phyloP scores from a whole-genome alignment of 169 alveolate species.

The Plasmodium malariae region DNA sequence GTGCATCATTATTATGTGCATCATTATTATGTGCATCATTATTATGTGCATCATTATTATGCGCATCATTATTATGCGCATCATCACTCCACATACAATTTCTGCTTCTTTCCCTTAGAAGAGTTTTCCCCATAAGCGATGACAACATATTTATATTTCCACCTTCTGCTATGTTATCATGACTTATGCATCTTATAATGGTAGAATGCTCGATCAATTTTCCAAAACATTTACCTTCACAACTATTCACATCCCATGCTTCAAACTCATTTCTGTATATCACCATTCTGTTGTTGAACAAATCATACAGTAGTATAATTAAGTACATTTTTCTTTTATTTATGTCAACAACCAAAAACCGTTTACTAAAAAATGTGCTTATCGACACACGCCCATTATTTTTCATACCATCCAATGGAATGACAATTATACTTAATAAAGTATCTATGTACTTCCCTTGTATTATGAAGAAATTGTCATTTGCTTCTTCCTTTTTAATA shows the following conservation, averaged over 20 bases:
- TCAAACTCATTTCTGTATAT: slow-evolving; percentile 12
- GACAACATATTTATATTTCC: too few species aligned
- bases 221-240: too few species aligned
- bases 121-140: too few species aligned
- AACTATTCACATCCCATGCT: background rate
- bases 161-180: too few species aligned
- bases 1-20: too few species aligned
- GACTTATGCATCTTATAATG: too few species aligned
- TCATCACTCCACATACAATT: too few species aligned
- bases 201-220: too few species aligned
- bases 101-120: too few species aligned
- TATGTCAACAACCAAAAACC: slow-evolving; percentile 21
- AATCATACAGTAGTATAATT: slow-evolving; percentile 15
- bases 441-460: background rate
- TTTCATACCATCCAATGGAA: slow-evolving; percentile 10
- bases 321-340: slow-evolving; percentile 7
- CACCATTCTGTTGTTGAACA: background rate
- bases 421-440: background rate
- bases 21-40: too few species aligned
- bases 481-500: background rate
- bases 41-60: background rate
- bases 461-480: background rate
- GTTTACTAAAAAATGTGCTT: slow-evolving; percentile 18
- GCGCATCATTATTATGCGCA: too few species aligned
- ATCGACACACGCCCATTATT: background rate